phyloP scores from a whole-genome alignment of 192 early-diverging fungal genomes.

The Lobulomyces angularis region DNA sequence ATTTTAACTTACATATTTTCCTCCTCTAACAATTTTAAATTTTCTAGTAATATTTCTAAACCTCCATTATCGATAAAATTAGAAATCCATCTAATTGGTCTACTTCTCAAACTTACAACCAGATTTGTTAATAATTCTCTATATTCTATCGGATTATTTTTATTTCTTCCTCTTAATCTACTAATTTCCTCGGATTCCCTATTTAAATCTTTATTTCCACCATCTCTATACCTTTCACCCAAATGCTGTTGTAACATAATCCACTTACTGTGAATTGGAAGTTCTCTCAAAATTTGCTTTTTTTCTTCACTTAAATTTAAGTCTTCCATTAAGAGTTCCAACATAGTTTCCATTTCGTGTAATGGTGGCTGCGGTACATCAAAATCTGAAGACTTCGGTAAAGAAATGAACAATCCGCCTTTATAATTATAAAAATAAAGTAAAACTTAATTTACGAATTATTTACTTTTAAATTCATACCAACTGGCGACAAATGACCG shows the following conservation, averaged over 20 bases:
- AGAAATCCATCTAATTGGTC: conserved; percentile 40
- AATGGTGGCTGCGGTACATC: conserved; percentile 14
- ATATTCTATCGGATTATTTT: conserved; percentile 21
- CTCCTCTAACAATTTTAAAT: conserved; percentile 24
- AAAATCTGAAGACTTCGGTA: background rate
- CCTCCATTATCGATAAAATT: conserved; percentile 43
- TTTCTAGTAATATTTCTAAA: conserved; percentile 24
- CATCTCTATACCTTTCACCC: conserved; percentile 27
- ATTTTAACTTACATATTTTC: conserved; percentile 17
- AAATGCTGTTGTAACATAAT: conserved; percentile 34
- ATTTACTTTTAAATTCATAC: no score
- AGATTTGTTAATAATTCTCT: conserved; percentile 24
- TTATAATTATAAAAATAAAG: no score
- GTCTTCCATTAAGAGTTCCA: conserved; percentile 42
- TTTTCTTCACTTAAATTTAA: conserved; percentile 39
- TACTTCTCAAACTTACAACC: conserved; percentile 26
- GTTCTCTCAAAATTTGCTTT: conserved; percentile 23
- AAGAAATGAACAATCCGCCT: no score
- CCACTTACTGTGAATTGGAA: conserved; percentile 33
- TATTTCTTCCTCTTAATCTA: no score
- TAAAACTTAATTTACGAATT: no score
- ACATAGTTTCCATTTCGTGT: conserved; percentile 29
- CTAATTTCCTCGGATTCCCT: conserved; percentile 27
- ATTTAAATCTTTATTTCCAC: conserved; percentile 18
- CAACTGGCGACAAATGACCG: no score